These are phyloP conservation scores for Galerina marginata DNA, from an alignment of 768 basidiomycete species.

Conservation along the genomic window DNA sequence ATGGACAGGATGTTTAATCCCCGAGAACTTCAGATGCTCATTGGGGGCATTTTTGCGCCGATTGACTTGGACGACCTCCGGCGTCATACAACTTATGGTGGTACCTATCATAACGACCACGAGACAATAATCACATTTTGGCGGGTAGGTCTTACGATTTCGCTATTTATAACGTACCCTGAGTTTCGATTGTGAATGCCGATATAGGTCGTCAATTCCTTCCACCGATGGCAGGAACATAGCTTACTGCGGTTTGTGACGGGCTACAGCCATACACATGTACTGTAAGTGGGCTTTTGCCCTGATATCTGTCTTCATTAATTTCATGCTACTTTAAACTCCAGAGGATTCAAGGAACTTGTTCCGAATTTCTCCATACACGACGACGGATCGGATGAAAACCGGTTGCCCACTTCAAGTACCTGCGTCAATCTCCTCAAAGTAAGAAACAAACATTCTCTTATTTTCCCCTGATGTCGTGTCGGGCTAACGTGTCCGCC, in stretches of 20 bases:
- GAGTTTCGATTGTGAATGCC: neutral
- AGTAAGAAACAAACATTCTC: constrained; percentile 40
- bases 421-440: constrained; percentile 95
- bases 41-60: constrained; percentile 87
- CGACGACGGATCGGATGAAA: constrained; percentile 30
- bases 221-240: constrained; percentile 81
- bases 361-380: constrained; percentile 47
- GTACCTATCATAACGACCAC: constrained; percentile 49
- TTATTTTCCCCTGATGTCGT: neutral
- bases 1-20: constrained; percentile 90
- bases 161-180: neutral
- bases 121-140: constrained; percentile 82
- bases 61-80: constrained; percentile 35
- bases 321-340: neutral
- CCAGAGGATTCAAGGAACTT: constrained; percentile 84
- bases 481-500: neutral
- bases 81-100: no score
- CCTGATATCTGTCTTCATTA: neutral
- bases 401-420: constrained; percentile 75
- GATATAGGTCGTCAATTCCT: constrained; percentile 65
- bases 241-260: constrained; percentile 42
- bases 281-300: constrained; percentile 59
- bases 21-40: constrained; percentile 88
- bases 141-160: constrained; percentile 54
- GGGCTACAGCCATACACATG: constrained; percentile 83